Evolutionary conservation across 495 filamentous ascomycete species (phyloP).

Genomic region (Penicillium longicatenatum): DNA sequence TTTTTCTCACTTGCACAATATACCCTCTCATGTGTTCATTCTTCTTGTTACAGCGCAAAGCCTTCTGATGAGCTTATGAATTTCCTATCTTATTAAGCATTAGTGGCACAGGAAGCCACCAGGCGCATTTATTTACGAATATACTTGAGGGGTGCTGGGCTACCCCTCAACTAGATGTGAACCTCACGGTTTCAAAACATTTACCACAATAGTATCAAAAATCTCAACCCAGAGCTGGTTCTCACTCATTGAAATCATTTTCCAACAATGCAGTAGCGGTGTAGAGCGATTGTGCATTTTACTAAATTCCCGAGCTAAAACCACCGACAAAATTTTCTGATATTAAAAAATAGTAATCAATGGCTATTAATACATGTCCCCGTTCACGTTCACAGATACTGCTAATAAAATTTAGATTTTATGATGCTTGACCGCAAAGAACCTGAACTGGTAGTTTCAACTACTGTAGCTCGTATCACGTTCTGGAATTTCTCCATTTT

Average conservation of each 20-base stretch:
- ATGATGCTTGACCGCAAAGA: background rate
- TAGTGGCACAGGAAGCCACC: background rate
- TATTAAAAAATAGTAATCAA: no score
- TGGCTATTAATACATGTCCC: background rate
- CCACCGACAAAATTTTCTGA: no score
- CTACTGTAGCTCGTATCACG: background rate
- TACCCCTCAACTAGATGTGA: background rate
- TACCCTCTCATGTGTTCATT: background rate
- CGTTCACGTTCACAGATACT: background rate
- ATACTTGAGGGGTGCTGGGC: background rate
- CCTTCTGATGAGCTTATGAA: background rate
- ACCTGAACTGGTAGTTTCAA: background rate
- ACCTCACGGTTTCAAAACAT: background rate
- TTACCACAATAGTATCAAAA: background rate
- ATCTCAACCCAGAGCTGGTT: background rate
- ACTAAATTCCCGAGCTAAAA: no score
- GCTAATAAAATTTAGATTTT: background rate
- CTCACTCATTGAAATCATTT: background rate
- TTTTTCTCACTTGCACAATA: background rate
- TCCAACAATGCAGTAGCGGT: background rate
- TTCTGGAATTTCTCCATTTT: background rate
- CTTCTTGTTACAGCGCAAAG: background rate
- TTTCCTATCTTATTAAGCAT: background rate
- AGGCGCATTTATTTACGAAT: background rate
- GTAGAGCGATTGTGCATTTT: background rate